Percentiles rank a stretch among this genome's conserved stretches.
These are phyloP conservation scores for Gymnopilus dilepis DNA, from an alignment of 768 basidiomycete genomes.

Conservation along the genomic window DNA sequence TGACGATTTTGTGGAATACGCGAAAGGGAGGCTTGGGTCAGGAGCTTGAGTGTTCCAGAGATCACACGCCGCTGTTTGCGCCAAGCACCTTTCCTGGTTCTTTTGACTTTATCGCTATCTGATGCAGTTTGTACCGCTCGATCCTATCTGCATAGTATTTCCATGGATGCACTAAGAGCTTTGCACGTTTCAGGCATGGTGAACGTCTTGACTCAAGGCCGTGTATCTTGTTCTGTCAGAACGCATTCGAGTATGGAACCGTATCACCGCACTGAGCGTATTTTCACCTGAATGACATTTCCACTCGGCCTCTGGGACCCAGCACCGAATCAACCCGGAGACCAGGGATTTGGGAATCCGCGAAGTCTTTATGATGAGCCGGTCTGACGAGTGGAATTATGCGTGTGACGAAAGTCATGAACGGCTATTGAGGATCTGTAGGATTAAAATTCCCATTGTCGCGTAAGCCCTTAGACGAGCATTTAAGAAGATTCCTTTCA, in stretches of 20 bases:
- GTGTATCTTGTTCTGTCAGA: not conserved
- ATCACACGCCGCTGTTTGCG: not conserved
- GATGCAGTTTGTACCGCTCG: not conserved
- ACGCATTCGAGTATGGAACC: not conserved
- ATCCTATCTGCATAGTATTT: not conserved
- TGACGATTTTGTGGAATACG: slow-evolving; percentile 82
- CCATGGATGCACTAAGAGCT: not conserved
- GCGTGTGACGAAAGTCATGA: no score
- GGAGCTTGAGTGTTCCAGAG: not conserved
- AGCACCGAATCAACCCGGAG: not conserved
- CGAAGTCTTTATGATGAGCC: not conserved
- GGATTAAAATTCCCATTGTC: not conserved
- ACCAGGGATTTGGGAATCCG: not conserved
- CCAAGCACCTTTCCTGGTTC: not conserved
- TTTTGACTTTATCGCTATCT: not conserved
- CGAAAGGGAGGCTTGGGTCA: slow-evolving; percentile 44
- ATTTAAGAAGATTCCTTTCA: not conserved
- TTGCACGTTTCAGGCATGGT: not conserved
- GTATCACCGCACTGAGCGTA: not conserved
- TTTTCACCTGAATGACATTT: not conserved
- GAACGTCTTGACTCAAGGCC: not conserved
- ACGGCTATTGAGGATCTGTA: not conserved
- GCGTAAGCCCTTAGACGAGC: not conserved
- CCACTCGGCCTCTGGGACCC: not conserved
- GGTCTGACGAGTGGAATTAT: no score